A percentile compares a stretch with the other conserved stretches of the same genome.
phyloP scores from a whole-genome alignment of 169 alveolate species.

The Eimeria maxima region DNA sequence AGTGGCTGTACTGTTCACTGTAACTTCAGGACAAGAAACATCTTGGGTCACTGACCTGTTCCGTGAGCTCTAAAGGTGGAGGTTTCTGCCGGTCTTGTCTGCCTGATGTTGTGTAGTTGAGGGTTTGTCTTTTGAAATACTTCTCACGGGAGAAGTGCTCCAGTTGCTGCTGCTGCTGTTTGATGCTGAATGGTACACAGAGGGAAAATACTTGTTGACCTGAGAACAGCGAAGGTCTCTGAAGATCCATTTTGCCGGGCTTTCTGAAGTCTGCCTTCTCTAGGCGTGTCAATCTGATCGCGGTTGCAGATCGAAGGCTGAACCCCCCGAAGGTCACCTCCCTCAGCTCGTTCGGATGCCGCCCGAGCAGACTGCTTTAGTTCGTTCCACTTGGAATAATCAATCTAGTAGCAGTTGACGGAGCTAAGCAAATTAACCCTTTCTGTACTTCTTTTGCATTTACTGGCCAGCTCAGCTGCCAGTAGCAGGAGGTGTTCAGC shows the following conservation, averaged over 20 bases:
- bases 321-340: slow-evolving; percentile 66
- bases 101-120: slow-evolving; percentile 15
- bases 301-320: slow-evolving; percentile 20
- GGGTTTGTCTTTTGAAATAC: slow-evolving; percentile 59
- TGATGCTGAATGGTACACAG: slow-evolving; percentile 36
- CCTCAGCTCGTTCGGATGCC: not conserved
- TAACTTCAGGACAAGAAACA: not conserved
- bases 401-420: too few species aligned
- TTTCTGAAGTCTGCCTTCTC: not conserved
- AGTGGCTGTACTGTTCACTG: not conserved
- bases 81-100: slow-evolving; percentile 68
- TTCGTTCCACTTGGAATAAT: not conserved
- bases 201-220: slow-evolving; percentile 51
- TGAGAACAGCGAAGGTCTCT: slow-evolving; percentile 33
- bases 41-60: slow-evolving; percentile 11
- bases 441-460: not conserved
- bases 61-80: slow-evolving; percentile 49
- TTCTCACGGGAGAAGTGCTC: slow-evolving; percentile 46
- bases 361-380: not conserved
- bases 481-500: not conserved
- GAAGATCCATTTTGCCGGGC: slow-evolving; percentile 34
- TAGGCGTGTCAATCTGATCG: not conserved
- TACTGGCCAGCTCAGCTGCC: slow-evolving; percentile 14
- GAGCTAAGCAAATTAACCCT: not conserved
- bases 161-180: slow-evolving; percentile 53